Evolutionary conservation across 495 filamentous ascomycete genomes (phyloP).

Genomic region (Friedmanniomyces endolithicus): DNA sequence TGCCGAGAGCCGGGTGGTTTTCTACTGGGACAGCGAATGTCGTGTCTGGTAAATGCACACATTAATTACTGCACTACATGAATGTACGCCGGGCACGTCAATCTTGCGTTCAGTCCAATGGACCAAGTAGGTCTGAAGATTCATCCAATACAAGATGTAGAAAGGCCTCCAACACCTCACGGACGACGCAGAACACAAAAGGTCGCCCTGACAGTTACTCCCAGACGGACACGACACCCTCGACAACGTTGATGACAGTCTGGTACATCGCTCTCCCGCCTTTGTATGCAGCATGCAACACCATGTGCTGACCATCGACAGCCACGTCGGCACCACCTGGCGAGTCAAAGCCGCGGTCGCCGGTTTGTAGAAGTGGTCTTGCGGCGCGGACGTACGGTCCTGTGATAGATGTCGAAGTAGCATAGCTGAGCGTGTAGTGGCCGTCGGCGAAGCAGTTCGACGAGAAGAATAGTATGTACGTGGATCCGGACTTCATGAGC

Average conservation of each 20-base stretch:
- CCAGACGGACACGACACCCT: not conserved
- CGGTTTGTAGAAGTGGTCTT: slow-evolving; percentile 15
- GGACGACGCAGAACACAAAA: not conserved
- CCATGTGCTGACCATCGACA: slow-evolving; percentile 18
- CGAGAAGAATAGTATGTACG: slow-evolving; percentile 16
- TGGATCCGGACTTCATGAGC: slow-evolving; percentile 5
- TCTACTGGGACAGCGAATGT: too few relatives aligned
- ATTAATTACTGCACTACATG: too few relatives aligned
- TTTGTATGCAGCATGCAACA: slow-evolving; percentile 16
- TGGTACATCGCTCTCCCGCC: slow-evolving; percentile 11
- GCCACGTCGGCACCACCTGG: slow-evolving; percentile 19
- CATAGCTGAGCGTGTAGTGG: slow-evolving; percentile 19
- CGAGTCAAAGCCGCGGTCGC: slow-evolving; percentile 3
- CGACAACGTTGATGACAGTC: slow-evolving; percentile 9
- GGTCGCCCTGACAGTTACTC: not conserved
- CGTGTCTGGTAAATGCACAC: too few relatives aligned
- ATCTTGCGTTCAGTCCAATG: too few relatives aligned
- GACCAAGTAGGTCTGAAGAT: too few relatives aligned
- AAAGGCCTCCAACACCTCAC: not conserved
- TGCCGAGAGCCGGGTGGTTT: too few relatives aligned
- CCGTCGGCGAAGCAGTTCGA: slow-evolving; percentile 10
- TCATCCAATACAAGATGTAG: too few relatives aligned
- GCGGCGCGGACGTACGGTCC: slow-evolving; percentile 14
- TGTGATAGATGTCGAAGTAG: slow-evolving; percentile 8
- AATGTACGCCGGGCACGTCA: too few relatives aligned